Percentiles rank a stretch among this genome's conserved stretches.
These are phyloP conservation scores for Chalciporus chontae DNA, from an alignment of 768 basidiomycete species.

Conservation along the genomic window DNA sequence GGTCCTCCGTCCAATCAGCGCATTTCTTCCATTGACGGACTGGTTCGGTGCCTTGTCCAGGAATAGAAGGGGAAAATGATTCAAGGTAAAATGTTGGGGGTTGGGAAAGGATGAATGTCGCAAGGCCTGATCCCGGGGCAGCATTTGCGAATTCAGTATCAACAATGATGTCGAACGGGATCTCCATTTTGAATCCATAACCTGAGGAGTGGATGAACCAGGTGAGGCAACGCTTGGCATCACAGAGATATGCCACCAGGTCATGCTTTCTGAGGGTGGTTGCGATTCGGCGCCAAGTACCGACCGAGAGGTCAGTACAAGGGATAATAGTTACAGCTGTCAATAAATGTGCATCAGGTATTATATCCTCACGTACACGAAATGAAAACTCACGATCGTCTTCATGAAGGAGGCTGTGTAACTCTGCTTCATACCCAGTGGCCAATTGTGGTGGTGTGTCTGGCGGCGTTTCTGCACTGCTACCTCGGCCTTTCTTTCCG, in stretches of 20 bases:
- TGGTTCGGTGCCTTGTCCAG: conserved; percentile 27
- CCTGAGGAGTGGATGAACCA: conserved; percentile 80
- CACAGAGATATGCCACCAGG: conserved; percentile 73
- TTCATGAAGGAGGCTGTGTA: conserved; percentile 69
- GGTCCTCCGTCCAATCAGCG: conserved; percentile 74
- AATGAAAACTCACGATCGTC: conserved; percentile 57
- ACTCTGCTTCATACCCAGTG: conserved; percentile 52
- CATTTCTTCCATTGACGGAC: conserved; percentile 58
- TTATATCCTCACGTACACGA: background rate
- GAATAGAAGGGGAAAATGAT: conserved; percentile 31
- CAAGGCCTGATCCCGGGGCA: conserved; percentile 53
- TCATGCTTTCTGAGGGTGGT: conserved; percentile 54
- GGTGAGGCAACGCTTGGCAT: conserved; percentile 58
- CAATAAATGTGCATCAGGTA: conserved; percentile 1
- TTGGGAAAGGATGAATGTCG: conserved; percentile 60
- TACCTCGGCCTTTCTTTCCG: conserved; percentile 44
- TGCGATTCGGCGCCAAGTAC: conserved; percentile 74
- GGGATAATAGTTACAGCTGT: conserved; percentile 74
- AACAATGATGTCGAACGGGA: conserved; percentile 62
- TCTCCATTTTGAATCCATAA: conserved; percentile 81
- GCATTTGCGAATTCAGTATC: conserved; percentile 54
- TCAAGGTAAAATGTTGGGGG: conserved; percentile 72
- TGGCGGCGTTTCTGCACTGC: conserved; percentile 38
- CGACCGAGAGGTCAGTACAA: conserved; percentile 70
- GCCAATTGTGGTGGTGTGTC: conserved; percentile 51